These are phyloP conservation scores for Tetracentron sinense DNA, from an alignment of 164 flowering plant genomes.

Conservation along the genomic window DNA sequence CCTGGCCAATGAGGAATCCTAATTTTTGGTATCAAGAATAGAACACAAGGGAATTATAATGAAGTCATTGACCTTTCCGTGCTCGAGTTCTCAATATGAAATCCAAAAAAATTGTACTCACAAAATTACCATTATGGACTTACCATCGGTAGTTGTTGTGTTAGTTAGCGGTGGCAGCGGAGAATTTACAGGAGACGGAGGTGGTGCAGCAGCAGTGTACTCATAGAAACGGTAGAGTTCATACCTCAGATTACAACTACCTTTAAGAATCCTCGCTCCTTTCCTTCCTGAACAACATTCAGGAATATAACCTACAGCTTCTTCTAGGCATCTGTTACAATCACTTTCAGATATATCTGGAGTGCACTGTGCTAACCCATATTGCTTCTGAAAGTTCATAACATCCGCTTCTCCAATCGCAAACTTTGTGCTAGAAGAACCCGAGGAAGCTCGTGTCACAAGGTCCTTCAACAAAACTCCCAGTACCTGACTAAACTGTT, in stretches of 20 bases:
- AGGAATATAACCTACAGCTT: background rate
- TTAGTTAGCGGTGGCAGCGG: background rate
- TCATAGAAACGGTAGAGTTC: slow-evolving; percentile 5
- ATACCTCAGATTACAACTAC: slow-evolving; percentile 15
- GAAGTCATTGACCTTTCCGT: no score
- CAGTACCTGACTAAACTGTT: background rate
- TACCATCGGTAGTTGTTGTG: background rate
- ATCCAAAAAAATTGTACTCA: no score
- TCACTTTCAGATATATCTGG: slow-evolving; percentile 24
- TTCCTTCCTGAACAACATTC: background rate
- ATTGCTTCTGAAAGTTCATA: slow-evolving; percentile 10
- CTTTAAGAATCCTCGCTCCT: slow-evolving; percentile 16
- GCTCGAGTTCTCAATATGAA: no score
- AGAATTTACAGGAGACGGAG: background rate
- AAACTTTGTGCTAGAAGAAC: slow-evolving; percentile 5
- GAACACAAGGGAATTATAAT: no score
- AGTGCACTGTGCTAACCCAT: slow-evolving; percentile 34
- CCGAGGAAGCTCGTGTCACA: slow-evolving; percentile 10
- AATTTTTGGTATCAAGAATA: no score
- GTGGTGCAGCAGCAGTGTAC: background rate
- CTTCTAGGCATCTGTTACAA: slow-evolving; percentile 18
- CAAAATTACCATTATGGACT: no score
- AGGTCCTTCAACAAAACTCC: slow-evolving; percentile 6
- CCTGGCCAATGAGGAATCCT: no score
- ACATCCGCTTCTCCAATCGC: background rate